Evolutionary conservation across 1,284 basidiomycete species (phyloP).

Genomic region (Veloporphyrellus conicus): DNA sequence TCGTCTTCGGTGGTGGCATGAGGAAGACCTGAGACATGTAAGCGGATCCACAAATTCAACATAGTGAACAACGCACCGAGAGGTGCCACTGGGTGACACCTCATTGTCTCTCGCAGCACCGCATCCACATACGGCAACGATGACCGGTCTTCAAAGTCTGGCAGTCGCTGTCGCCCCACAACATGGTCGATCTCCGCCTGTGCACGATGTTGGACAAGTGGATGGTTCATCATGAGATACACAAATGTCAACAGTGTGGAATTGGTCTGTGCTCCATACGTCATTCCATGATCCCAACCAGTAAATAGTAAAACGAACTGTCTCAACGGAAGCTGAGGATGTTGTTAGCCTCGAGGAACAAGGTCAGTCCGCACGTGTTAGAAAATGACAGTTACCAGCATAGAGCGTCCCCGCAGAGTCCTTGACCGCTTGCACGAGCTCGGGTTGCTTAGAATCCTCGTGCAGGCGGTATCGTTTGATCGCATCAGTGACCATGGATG

Average conservation of each 20-base stretch:
- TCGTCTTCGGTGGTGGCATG: constrained; percentile 20
- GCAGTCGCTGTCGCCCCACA: constrained; percentile 36
- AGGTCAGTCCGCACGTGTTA: too few relatives aligned
- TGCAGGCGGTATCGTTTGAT: too few relatives aligned
- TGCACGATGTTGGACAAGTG: constrained; percentile 32
- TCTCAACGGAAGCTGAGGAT: constrained; percentile 18
- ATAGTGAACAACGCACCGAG: constrained; percentile 12
- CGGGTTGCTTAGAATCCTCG: too few relatives aligned
- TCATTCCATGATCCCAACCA: not conserved
- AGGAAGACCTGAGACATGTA: not conserved
- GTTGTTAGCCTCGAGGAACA: too few relatives aligned
- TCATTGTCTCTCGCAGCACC: constrained; percentile 37
- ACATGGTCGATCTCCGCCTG: constrained; percentile 40
- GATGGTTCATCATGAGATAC: constrained; percentile 36
- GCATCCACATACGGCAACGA: constrained; percentile 38
- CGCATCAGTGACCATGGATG: too few relatives aligned
- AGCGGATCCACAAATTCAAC: not conserved
- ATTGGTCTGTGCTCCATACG: constrained; percentile 7
- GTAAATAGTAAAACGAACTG: constrained; percentile 14
- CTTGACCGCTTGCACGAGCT: too few relatives aligned
- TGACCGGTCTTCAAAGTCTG: constrained; percentile 37
- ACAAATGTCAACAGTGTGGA: constrained; percentile 24
- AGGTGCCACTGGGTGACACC: constrained; percentile 19
- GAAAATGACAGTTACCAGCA: too few relatives aligned
- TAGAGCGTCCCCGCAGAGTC: too few relatives aligned